Percentiles rank a stretch among this genome's conserved stretches.
phyloP scores from a whole-genome alignment of 2,329 filamentous ascomycete genomes.

The Canariomyces notabilis region DNA sequence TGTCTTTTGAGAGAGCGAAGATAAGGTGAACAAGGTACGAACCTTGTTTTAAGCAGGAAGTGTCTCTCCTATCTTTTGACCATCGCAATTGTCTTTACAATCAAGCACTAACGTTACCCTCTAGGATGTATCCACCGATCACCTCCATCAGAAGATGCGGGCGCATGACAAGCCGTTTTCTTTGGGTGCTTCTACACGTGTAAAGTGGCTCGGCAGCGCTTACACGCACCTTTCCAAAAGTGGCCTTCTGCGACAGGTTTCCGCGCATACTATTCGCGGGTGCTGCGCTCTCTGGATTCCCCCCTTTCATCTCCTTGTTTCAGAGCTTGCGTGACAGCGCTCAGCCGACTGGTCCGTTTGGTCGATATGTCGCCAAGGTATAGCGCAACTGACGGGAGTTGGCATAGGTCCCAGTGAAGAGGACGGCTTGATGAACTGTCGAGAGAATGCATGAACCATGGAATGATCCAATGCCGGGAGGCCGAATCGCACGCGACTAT shows the following conservation, averaged over 20 bases:
- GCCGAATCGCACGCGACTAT: constrained; percentile 21
- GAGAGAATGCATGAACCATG: constrained; percentile 20
- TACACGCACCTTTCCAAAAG: background rate
- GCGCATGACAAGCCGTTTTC: constrained; percentile 12
- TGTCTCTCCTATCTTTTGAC: too few relatives aligned
- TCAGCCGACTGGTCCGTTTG: constrained; percentile 15
- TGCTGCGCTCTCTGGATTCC: constrained; percentile 1
- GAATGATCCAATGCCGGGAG: constrained; percentile 20
- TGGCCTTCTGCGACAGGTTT: constrained; percentile 5
- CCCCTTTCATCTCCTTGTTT: constrained; percentile 11
- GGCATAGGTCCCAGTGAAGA: too few relatives aligned
- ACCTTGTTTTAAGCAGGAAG: background rate
- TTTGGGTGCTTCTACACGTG: constrained; percentile 14
- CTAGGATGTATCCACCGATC: too few relatives aligned
- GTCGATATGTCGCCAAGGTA: constrained; percentile 12
- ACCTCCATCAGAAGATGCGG: constrained; percentile 3
- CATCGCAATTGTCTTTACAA: too few relatives aligned
- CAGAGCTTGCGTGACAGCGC: constrained; percentile 17
- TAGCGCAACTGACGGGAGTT: too few relatives aligned
- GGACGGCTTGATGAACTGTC: constrained; percentile 4
- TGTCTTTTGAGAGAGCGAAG: background rate
- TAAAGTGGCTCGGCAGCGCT: constrained; percentile 17
- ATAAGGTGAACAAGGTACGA: background rate
- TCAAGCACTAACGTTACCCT: too few relatives aligned
- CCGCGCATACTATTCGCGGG: constrained; percentile 10